Evolutionary conservation across 352 stramenopile genomes (phyloP).

Genomic region (Phytophthora meadii): DNA sequence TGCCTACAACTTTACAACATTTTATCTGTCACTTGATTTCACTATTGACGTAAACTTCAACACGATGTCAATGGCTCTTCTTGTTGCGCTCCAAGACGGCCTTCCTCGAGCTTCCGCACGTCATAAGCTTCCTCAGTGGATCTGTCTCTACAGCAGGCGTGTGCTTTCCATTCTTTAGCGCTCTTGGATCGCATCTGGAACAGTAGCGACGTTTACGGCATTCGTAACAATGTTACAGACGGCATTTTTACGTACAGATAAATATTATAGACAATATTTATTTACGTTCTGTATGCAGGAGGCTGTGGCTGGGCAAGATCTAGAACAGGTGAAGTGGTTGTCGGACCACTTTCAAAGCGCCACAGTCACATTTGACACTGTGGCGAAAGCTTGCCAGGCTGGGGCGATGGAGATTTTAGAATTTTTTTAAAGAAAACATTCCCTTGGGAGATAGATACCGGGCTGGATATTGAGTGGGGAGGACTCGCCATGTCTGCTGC

Average conservation of each 20-base stretch:
- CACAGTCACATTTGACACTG: slow-evolving; percentile 6
- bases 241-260: neutral
- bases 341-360: neutral
- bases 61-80: neutral
- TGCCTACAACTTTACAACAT: neutral
- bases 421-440: neutral
- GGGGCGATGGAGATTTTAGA: neutral
- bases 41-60: slow-evolving; percentile 1
- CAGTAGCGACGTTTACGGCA: slow-evolving; percentile 1
- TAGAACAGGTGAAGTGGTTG: slow-evolving; percentile 17
- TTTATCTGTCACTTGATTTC: slow-evolving; percentile 1
- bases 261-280: slow-evolving; percentile 16
- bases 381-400: slow-evolving; percentile 9
- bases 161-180: neutral
- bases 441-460: neutral
- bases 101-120: neutral
- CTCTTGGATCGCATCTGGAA: neutral
- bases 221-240: slow-evolving; percentile 1
- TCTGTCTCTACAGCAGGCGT: neutral
- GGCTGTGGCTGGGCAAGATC: neutral
- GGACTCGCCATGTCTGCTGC: neutral
- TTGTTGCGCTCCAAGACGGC: neutral
- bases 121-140: neutral
- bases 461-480: neutral
- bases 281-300: neutral